Evolutionary conservation across 768 basidiomycete genomes (phyloP).

Genomic region (Boletus tomentosulus): DNA sequence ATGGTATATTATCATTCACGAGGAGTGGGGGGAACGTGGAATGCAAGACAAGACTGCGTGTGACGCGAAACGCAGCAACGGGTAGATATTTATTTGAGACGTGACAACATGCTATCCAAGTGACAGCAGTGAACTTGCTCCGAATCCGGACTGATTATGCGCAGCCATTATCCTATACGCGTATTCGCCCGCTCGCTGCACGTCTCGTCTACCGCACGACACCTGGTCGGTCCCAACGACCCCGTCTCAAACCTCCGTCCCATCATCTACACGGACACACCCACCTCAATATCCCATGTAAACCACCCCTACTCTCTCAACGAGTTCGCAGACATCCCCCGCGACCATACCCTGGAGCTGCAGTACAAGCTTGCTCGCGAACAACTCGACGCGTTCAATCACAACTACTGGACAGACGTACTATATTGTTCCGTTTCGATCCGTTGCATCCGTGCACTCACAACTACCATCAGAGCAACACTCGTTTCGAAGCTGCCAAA

Average conservation of each 20-base stretch:
- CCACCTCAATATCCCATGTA: slow-evolving; percentile 22
- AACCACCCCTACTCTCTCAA: slow-evolving; percentile 73
- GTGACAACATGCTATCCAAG: neutral
- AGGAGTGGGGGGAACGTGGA: neutral
- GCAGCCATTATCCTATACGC: neutral
- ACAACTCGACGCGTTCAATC: slow-evolving; percentile 70
- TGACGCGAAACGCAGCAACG: neutral
- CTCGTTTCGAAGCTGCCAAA: slow-evolving; percentile 73
- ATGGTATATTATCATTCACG: too few relatives aligned
- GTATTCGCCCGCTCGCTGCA: slow-evolving; percentile 17
- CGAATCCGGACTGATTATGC: neutral
- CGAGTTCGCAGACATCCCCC: slow-evolving; percentile 50
- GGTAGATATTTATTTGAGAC: neutral
- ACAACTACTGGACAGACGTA: slow-evolving; percentile 81
- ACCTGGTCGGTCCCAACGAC: slow-evolving; percentile 68
- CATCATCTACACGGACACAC: slow-evolving; percentile 64
- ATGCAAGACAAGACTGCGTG: neutral
- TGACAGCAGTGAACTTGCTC: neutral
- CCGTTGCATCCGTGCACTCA: slow-evolving; percentile 1
- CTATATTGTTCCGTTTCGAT: slow-evolving; percentile 26
- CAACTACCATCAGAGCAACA: slow-evolving; percentile 55
- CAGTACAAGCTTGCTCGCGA: slow-evolving; percentile 70
- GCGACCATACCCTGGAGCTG: slow-evolving; percentile 48
- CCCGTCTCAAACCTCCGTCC: slow-evolving; percentile 78
- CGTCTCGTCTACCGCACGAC: slow-evolving; percentile 23